Evolutionary conservation across 169 alveolate genomes (phyloP).

Genomic region (Plasmodium berghei): DNA sequence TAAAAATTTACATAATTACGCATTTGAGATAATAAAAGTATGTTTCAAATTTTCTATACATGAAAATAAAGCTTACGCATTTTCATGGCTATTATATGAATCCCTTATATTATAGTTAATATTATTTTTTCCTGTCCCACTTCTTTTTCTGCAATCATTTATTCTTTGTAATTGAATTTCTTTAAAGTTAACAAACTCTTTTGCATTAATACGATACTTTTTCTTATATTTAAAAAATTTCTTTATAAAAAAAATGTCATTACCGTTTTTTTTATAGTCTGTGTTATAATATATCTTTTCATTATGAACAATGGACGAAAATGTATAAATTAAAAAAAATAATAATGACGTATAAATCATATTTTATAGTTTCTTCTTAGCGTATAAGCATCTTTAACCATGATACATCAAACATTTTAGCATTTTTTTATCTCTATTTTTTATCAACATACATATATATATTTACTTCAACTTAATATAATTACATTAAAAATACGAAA

Average conservation of each 20-base stretch:
- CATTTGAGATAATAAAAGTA: neutral
- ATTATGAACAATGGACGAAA: slow-evolving; percentile 33
- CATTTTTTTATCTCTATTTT: slow-evolving; percentile 12
- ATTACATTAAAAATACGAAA: too few relatives aligned
- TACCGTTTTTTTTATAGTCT: neutral
- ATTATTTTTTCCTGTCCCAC: slow-evolving; percentile 66
- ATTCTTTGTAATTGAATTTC: slow-evolving; percentile 54
- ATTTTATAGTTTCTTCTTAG: slow-evolving; percentile 10
- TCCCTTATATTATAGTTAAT: slow-evolving; percentile 64
- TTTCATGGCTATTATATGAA: slow-evolving; percentile 62
- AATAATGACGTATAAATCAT: slow-evolving; percentile 25
- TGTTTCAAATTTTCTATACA: slow-evolving; percentile 15
- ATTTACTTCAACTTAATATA: too few relatives aligned
- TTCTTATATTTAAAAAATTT: neutral
- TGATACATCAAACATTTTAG: neutral
- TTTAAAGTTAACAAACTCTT: slow-evolving; percentile 43
- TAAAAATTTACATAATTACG: neutral
- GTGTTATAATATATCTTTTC: slow-evolving; percentile 20
- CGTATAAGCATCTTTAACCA: neutral
- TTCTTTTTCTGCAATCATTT: slow-evolving; percentile 48
- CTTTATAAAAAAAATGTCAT: slow-evolving; percentile 17
- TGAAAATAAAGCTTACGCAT: slow-evolving; percentile 16
- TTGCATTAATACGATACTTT: slow-evolving; percentile 18
- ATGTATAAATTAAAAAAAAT: neutral
- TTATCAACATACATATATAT: too few relatives aligned